Percentiles rank a stretch among this genome's conserved stretches.
Conservation (phyloP, 2,329 filamentous ascomycete species). For the Trichophyton rubrum region DNA sequence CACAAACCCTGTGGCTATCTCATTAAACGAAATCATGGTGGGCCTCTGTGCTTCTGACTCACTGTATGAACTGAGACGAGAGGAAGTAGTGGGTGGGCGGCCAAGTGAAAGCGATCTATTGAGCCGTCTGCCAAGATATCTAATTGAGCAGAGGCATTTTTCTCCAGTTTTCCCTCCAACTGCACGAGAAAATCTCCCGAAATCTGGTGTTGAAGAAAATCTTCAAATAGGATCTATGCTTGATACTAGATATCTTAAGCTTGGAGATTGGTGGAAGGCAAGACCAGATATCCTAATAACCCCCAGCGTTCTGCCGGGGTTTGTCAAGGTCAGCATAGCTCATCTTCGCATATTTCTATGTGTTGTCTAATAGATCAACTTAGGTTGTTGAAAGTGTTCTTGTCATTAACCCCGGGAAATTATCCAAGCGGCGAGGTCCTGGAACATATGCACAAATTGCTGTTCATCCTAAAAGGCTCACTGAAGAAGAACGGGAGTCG, state of each 20-base stretch:
- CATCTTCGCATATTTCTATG: background rate
- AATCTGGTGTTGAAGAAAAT: slow-evolving; percentile 48
- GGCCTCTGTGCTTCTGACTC: slow-evolving; percentile 75
- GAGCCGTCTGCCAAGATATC: slow-evolving; percentile 57
- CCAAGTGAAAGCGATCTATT: slow-evolving; percentile 49
- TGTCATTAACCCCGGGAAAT: slow-evolving; percentile 75
- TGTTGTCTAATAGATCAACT: slow-evolving; percentile 5
- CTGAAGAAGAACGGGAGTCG: slow-evolving; percentile 44
- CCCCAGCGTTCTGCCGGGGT: slow-evolving; percentile 71
- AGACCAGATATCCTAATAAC: slow-evolving; percentile 72
- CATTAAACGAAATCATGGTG: slow-evolving; percentile 73
- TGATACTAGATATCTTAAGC: slow-evolving; percentile 70
- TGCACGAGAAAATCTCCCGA: slow-evolving; percentile 54
- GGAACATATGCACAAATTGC: slow-evolving; percentile 78
- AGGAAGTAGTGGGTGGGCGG: slow-evolving; percentile 53
- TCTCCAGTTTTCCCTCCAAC: slow-evolving; percentile 78
- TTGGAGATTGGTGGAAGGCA: slow-evolving; percentile 82
- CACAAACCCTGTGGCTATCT: slow-evolving; percentile 81
- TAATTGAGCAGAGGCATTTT: slow-evolving; percentile 85
- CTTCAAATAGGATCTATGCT: slow-evolving; percentile 62
- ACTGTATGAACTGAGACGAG: slow-evolving; percentile 65
- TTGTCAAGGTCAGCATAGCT: slow-evolving; percentile 58
- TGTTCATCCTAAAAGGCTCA: slow-evolving; percentile 52
- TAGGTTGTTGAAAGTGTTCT: slow-evolving; percentile 85
- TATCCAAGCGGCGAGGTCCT: slow-evolving; percentile 71